Base-by-base conservation (phyloP, 805 yeast species). In the Wickerhamiella hasegawae region DNA sequence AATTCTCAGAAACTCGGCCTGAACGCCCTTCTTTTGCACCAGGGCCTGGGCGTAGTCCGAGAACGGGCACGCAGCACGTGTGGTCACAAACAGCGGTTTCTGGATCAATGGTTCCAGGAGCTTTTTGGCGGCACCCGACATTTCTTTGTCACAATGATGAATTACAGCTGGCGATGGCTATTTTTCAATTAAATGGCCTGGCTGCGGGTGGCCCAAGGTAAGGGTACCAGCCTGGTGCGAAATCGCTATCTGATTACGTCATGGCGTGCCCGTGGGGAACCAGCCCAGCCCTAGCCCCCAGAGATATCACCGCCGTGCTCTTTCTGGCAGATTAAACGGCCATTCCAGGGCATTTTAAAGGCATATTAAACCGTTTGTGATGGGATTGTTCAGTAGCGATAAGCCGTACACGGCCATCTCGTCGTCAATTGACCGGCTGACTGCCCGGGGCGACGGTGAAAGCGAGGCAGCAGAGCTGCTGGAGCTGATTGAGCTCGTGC, bases 401-500 rank as follows among this genome's bases (percentile, higher is more conserved):
- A 62, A 63, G 49, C 67, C 67, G 17, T 59, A 60, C 45, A 62
- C 67, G 16, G 67, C 67, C 10, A 55, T 63, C 30, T 52, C 62
- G 21, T 48, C 56, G 28, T 51, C 54, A 20, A 58, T 61, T 25
- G 65, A 62, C 42, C 46, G 55, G 3, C 44, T 62, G 33, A 48
- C 59, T 12, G 38, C 49, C 10, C 46, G 49, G n/a, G 42, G 40
- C 24, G 44, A 44, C 17, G 54, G 48, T 15, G 45, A 52, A 24
- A 58, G 54, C 16, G 63, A 60, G 36, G 52, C 62, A n/a, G 54
- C 59, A 2, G 73, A 71, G 36, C 52, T 79, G 29, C 62, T 71
- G 12, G 78, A 71, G 41, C 60, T 79, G 32, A 45, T 77, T 24
- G 73, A 75, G 32, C 63, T 73, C 18, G 66, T 71, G 35, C 55